These are phyloP conservation scores for Zygosaccharomyces sapae DNA, from an alignment of 1,139 yeast genomes.

Conservation along the genomic window DNA sequence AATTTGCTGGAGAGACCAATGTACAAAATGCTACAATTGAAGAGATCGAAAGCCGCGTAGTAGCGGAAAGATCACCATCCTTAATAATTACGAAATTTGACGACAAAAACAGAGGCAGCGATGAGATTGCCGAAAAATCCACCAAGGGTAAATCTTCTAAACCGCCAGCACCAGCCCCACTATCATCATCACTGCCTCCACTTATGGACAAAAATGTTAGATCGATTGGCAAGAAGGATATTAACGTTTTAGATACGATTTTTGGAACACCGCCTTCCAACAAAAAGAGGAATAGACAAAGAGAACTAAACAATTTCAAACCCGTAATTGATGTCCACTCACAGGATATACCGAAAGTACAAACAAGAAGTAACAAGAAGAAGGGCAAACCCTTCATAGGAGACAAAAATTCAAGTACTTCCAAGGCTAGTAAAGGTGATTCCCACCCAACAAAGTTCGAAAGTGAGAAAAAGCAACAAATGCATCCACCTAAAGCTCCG, in stretches of 20 bases:
- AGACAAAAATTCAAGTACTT: not conserved
- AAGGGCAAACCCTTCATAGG: not conserved
- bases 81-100: slow-evolving; percentile 11
- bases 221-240: slow-evolving; percentile 19
- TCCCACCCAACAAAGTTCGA: not conserved
- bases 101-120: not conserved
- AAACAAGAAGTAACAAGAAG: slow-evolving; percentile 9
- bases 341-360: slow-evolving; percentile 13
- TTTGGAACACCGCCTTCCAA: slow-evolving; percentile 17
- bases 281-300: slow-evolving; percentile 18
- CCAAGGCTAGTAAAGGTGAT: not conserved
- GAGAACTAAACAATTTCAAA: slow-evolving; percentile 18
- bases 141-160: not conserved
- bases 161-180: no score
- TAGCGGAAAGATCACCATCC: slow-evolving; percentile 12
- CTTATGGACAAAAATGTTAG: slow-evolving; percentile 5
- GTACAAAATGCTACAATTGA: slow-evolving; percentile 3
- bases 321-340: slow-evolving; percentile 21
- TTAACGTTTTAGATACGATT: slow-evolving; percentile 24
- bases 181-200: slow-evolving; percentile 7
- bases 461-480: slow-evolving; percentile 5
- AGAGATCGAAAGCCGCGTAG: slow-evolving; percentile 2
- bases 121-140: slow-evolving; percentile 3
- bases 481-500: not conserved
- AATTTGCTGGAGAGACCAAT: slow-evolving; percentile 10